A percentile compares a stretch with the other conserved stretches of the same genome.
Conservation (phyloP, 352 stramenopile genomes). For the Phytophthora europaea region DNA sequence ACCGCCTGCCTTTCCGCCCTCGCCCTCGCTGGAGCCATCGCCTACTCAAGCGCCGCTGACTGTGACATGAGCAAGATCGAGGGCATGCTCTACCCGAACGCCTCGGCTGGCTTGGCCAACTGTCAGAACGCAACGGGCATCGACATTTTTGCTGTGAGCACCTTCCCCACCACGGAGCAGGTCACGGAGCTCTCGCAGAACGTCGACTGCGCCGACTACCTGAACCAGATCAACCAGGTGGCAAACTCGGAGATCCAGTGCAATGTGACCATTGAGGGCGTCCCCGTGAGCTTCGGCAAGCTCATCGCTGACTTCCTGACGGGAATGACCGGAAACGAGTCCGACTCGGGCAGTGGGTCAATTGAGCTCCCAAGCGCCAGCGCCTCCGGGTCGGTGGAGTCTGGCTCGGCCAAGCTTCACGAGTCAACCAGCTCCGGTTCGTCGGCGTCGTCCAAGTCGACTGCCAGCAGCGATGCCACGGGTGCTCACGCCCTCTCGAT, state of each 20-base stretch:
- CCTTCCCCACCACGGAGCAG: constrained; percentile 67
- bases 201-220: constrained; percentile 67
- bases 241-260: constrained; percentile 73
- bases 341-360: constrained; percentile 46
- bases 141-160: constrained; percentile 60
- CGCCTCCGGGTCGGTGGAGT: constrained; percentile 24
- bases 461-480: constrained; percentile 9
- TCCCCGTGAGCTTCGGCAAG: constrained; percentile 54
- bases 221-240: constrained; percentile 80
- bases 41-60: constrained; percentile 40
- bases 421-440: constrained; percentile 25
- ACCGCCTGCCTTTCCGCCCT: constrained; percentile 29
- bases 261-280: constrained; percentile 57
- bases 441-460: constrained; percentile 15
- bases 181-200: constrained; percentile 63
- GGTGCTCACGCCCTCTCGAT: constrained; percentile 15
- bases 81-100: constrained; percentile 64
- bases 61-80: constrained; percentile 70
- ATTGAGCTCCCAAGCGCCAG: constrained; percentile 40
- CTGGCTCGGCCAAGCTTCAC: constrained; percentile 23
- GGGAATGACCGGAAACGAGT: constrained; percentile 74
- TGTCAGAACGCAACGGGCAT: constrained; percentile 57
- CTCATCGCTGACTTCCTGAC: constrained; percentile 70
- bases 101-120: constrained; percentile 54
- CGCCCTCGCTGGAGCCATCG: constrained; percentile 31